Evolutionary conservation across 2,329 filamentous ascomycete genomes (phyloP), one percentile per base, ranked within the genome.

Genomic region (Penicillium sp.): DNA sequence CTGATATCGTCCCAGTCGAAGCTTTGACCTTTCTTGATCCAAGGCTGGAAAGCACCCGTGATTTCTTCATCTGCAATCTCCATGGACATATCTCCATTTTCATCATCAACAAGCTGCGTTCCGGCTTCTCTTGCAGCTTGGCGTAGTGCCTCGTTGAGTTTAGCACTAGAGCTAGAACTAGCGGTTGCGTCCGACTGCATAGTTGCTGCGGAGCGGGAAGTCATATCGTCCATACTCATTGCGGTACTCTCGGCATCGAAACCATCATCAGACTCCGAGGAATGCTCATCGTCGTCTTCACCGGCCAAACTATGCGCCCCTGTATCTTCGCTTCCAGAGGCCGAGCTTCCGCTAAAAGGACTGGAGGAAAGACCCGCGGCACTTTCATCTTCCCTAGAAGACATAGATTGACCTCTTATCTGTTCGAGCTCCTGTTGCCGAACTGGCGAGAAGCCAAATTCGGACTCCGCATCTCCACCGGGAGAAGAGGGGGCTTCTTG

Each of bases 191-290:
- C 78, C 22, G 84, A 85, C 26, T 83, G 82, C 2, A 81, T 79
- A 10, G 89, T 90, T 45, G 81, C 84, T 45, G 85, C 77, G 16
- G 89, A 90, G 26, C 85, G 87, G 31, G 85, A 85, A 1, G 89
- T 91, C 60, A 88, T 84, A 64, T 93, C 90, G 59, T 93, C 90
- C 45, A 96, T 79, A 35, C 88, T 93, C 86, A 93, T 91, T 73
- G 90, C 88, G 0, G 90, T 93, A 29, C 86, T 89, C 62, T 90
- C 88, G 60, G 89, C 79, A 53, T 82, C 81, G 35, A 75, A 79
- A 27, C 78, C 80, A 58, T 73, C 74, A 37, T 77, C 75, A n/a
- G 79, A 81, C 39, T 68, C 73, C 10, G 82, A 83, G 48, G 83
- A 54, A 7, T 68, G 73, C 44, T 75, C 73, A 26, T 75, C 76